Conservation (phyloP, 441 rosid species). For the Erodium trifolium region DNA sequence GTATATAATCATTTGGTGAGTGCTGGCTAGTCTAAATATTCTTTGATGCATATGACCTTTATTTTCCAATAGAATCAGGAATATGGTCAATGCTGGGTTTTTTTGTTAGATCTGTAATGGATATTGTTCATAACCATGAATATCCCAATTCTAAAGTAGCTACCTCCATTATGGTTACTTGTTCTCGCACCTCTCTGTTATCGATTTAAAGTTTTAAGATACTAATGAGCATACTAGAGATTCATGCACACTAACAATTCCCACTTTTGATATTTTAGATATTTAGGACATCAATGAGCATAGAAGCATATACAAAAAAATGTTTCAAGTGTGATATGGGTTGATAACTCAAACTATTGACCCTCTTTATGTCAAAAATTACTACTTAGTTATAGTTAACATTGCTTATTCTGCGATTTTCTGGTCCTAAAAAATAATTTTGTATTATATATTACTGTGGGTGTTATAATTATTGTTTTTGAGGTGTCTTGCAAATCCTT, state of each 20-base stretch:
- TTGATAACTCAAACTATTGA: neutral
- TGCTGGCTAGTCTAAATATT: neutral
- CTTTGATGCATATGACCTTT: neutral
- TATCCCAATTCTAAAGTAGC: neutral
- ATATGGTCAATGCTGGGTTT: neutral
- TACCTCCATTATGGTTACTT: neutral
- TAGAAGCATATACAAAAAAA: neutral
- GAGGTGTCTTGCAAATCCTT: neutral
- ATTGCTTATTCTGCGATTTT: neutral
- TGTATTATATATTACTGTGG: neutral
- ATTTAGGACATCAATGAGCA: neutral
- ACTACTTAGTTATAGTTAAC: neutral
- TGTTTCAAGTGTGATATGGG: slow-evolving; percentile 6
- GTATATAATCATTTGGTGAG: neutral
- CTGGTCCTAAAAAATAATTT: neutral
- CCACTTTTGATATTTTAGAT: neutral
- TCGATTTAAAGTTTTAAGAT: neutral
- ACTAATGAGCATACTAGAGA: slow-evolving; percentile 2
- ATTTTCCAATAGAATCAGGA: neutral
- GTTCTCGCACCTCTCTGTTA: slow-evolving; percentile 1
- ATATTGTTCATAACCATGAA: neutral
- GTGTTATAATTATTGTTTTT: neutral
- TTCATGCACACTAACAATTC: neutral
- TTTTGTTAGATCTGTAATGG: neutral
- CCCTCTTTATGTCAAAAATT: neutral